A percentile compares a stretch with the other conserved stretches of the same genome.
Evolutionary conservation across 169 alveolate genomes (phyloP).

Genomic region (Eimeria praecox): DNA sequence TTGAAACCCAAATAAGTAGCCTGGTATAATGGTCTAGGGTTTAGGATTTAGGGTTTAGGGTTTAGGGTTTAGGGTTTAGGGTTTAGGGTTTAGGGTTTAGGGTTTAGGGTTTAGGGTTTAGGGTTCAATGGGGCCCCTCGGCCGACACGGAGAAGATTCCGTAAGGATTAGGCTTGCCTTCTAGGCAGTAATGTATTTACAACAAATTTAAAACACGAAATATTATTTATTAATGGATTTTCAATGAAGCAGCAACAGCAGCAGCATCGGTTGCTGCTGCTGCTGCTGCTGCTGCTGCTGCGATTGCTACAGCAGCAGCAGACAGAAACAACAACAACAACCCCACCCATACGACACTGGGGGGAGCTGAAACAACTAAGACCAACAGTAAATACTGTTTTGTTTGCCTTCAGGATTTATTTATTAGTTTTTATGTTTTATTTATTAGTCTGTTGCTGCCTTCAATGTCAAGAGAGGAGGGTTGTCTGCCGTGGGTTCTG

Average conservation of each 20-base stretch:
- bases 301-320: constrained; percentile 11
- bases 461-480: not conserved
- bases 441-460: not conserved
- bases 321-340: too few species aligned
- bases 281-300: constrained; percentile 22
- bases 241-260: not conserved
- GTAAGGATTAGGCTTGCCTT: not conserved
- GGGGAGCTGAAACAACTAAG: not conserved
- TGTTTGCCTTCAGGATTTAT: not conserved
- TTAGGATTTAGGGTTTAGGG: not conserved
- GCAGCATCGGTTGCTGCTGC: constrained; percentile 40
- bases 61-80: not conserved
- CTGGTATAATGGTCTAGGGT: too few species aligned
- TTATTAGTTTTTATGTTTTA: not conserved
- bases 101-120: not conserved
- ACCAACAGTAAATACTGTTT: not conserved
- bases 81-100: not conserved
- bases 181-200: not conserved
- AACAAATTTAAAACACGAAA: not conserved
- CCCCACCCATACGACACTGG: not conserved
- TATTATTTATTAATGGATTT: too few species aligned
- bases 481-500: not conserved
- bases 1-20: too few species aligned
- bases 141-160: not conserved
- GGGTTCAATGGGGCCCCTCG: not conserved